Conservation (phyloP, 495 filamentous ascomycete species). For the Neurospora sp. region DNA sequence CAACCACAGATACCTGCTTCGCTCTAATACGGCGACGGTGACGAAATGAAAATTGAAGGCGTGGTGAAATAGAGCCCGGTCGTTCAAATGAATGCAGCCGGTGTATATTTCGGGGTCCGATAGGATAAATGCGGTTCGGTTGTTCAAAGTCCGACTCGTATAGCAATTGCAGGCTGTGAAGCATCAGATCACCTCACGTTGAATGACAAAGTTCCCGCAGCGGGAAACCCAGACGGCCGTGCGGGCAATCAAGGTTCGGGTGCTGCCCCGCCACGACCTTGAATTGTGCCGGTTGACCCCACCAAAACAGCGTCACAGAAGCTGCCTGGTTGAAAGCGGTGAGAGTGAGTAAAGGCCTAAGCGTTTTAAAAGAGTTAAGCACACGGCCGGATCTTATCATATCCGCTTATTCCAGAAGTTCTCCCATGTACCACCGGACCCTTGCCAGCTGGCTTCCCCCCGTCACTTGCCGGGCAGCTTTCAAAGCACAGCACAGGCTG, state of each 20-base stretch:
- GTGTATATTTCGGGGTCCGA: not conserved
- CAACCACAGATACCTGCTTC: not conserved
- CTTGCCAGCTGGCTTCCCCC: not conserved
- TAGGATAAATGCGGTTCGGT: not conserved
- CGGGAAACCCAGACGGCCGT: not conserved
- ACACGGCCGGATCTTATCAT: not conserved
- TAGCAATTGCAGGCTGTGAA: not conserved
- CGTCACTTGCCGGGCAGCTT: not conserved
- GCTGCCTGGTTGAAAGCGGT: not conserved
- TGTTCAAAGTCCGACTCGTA: not conserved
- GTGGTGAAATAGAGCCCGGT: not conserved
- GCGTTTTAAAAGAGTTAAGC: not conserved
- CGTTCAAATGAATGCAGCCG: not conserved
- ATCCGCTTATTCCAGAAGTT: not conserved
- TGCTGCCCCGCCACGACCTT: not conserved
- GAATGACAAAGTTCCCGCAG: not conserved
- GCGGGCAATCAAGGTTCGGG: not conserved
- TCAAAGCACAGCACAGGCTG: not conserved
- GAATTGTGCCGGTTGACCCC: not conserved
- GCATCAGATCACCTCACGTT: not conserved
- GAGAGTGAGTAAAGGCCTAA: not conserved
- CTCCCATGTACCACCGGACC: not conserved
- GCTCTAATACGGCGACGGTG: not conserved
- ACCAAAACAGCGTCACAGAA: not conserved
- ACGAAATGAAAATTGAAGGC: not conserved